Percentiles rank a stretch among this genome's conserved stretches.
phyloP scores from a whole-genome alignment of 1,139 yeast genomes.

The Pneumocystis canis region DNA sequence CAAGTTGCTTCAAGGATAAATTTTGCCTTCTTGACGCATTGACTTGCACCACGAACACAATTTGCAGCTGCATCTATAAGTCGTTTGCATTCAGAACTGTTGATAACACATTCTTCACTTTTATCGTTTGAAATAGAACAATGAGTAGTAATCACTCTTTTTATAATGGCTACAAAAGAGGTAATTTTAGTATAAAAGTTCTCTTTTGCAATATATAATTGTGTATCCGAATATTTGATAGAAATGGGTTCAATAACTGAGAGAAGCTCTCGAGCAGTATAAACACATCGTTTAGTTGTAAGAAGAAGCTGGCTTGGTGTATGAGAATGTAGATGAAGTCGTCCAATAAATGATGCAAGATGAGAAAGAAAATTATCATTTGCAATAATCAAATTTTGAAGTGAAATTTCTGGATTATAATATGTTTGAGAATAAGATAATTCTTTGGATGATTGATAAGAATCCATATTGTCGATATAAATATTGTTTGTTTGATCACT shows the following conservation, averaged over 20 bases:
- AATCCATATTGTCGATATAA: not conserved
- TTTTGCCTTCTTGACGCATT: conserved; percentile 33
- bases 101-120: conserved; percentile 9
- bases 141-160: conserved; percentile 19
- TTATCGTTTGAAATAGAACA: conserved; percentile 12
- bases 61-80: conserved; percentile 21
- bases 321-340: conserved; percentile 20
- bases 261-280: conserved; percentile 30
- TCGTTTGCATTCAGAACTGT: conserved; percentile 6
- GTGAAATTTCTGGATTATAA: conserved; percentile 39
- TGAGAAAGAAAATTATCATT: conserved; percentile 55
- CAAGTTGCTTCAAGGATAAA: conserved; percentile 44
- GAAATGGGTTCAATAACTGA: conserved; percentile 26
- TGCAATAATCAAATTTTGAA: conserved; percentile 58
- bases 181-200: conserved; percentile 24
- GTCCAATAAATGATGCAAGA: conserved; percentile 36
- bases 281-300: conserved; percentile 29
- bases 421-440: not conserved
- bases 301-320: conserved; percentile 25
- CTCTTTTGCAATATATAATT: conserved; percentile 26
- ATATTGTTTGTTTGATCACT: not conserved
- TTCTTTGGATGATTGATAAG: not conserved
- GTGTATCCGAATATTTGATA: conserved; percentile 19
- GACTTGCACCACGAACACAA: conserved; percentile 26
- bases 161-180: conserved; percentile 19